Evolutionary conservation across 768 basidiomycete species (phyloP).

Genomic region (Phaffia tasmanica): DNA sequence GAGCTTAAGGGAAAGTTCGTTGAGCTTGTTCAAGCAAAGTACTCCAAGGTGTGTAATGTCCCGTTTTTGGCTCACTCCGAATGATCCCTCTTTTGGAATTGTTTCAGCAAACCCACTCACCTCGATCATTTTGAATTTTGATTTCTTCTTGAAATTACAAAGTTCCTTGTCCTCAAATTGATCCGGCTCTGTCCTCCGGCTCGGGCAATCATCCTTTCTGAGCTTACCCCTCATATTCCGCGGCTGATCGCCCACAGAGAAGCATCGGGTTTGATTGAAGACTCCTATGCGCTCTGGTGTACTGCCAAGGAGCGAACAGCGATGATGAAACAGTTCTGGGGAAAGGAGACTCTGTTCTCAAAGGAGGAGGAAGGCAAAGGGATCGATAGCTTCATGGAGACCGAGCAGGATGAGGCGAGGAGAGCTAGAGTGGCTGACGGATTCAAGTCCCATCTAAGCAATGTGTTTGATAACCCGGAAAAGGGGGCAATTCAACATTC

Average conservation of each 20-base stretch:
- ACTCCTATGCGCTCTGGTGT: slow-evolving; percentile 76
- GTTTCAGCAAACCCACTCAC: neutral
- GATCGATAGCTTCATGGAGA: slow-evolving; percentile 56
- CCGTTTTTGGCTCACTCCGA: neutral
- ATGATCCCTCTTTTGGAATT: neutral
- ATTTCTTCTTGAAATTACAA: neutral
- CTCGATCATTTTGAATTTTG: neutral
- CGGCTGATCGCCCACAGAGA: slow-evolving; percentile 73
- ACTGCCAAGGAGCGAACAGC: slow-evolving; percentile 73
- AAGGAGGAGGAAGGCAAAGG: slow-evolving; percentile 37
- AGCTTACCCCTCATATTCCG: slow-evolving; percentile 66
- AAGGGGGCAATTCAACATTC: slow-evolving; percentile 79
- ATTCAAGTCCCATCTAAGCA: slow-evolving; percentile 60
- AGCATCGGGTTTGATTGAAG: slow-evolving; percentile 69
- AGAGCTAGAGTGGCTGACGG: slow-evolving; percentile 49
- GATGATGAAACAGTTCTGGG: slow-evolving; percentile 77
- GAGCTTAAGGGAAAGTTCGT: slow-evolving; percentile 73
- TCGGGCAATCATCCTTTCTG: slow-evolving; percentile 63
- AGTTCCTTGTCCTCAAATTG: slow-evolving; percentile 75
- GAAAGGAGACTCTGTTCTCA: slow-evolving; percentile 70
- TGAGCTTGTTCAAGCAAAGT: slow-evolving; percentile 71
- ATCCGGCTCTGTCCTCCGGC: slow-evolving; percentile 49
- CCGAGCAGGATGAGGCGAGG: slow-evolving; percentile 48
- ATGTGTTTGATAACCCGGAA: slow-evolving; percentile 85
- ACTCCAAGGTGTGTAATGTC: slow-evolving; percentile 60